phyloP scores from a whole-genome alignment of 1,284 basidiomycete species.

The Anthracocystis panici-leucophaei region DNA sequence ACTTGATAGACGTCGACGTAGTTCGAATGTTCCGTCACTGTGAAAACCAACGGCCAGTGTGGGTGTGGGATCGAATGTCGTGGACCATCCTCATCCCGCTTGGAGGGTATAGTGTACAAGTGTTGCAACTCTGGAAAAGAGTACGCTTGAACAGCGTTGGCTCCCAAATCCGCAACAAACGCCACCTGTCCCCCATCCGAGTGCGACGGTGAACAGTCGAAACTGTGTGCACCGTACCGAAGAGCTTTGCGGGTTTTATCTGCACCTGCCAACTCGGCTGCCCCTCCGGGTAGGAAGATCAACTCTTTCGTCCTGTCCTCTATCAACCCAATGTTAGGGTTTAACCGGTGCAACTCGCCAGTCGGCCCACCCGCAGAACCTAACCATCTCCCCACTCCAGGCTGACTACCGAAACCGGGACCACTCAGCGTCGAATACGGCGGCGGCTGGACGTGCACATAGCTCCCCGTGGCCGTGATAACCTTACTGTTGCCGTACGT shows the following conservation, averaged over 20 bases:
- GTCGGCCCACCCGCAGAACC: slow-evolving; percentile 63
- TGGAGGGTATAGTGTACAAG: slow-evolving; percentile 30
- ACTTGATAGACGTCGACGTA: slow-evolving; percentile 49
- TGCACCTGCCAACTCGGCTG: slow-evolving; percentile 29
- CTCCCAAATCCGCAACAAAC: slow-evolving; percentile 62
- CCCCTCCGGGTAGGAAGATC: slow-evolving; percentile 48
- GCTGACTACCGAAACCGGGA: slow-evolving; percentile 45
- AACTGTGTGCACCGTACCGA: slow-evolving; percentile 56
- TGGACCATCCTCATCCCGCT: slow-evolving; percentile 55
- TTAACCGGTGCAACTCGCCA: slow-evolving; percentile 57
- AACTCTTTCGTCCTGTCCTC: slow-evolving; percentile 44
- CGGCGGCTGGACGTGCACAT: slow-evolving; percentile 58
- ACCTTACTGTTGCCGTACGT: slow-evolving; percentile 16
- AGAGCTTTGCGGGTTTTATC: slow-evolving; percentile 58
- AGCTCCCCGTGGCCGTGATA: slow-evolving; percentile 60
- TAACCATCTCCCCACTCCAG: slow-evolving; percentile 36
- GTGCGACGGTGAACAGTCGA: slow-evolving; percentile 38
- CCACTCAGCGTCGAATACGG: slow-evolving; percentile 29
- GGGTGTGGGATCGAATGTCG: slow-evolving; percentile 61
- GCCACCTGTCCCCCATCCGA: slow-evolving; percentile 25
- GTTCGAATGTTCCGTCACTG: slow-evolving; percentile 64
- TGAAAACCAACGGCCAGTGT: slow-evolving; percentile 37
- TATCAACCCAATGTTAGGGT: slow-evolving; percentile 44
- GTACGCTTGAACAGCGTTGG: slow-evolving; percentile 61
- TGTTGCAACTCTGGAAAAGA: slow-evolving; percentile 26